Conservation (phyloP, 176 grass and related monocot genomes). For the Oryza glaberrima region DNA sequence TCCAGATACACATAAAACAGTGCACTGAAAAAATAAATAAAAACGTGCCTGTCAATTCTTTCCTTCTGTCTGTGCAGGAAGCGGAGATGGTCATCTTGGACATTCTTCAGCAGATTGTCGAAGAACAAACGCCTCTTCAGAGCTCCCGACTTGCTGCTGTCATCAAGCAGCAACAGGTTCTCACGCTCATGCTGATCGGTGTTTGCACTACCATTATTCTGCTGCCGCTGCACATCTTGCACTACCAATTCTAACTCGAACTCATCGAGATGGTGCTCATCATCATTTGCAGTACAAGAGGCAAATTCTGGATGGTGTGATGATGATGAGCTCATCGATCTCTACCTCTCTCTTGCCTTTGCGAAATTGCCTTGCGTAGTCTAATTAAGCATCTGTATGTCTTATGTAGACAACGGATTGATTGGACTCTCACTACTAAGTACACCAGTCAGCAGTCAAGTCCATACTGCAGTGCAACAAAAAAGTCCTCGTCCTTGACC, state of each 20-base stretch:
- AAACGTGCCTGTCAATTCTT: constrained; percentile 31
- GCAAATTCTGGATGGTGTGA: background rate
- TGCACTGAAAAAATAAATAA: background rate
- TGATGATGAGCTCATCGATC: background rate
- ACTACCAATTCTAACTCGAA: background rate
- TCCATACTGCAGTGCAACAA: too few species aligned
- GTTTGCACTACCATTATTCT: background rate
- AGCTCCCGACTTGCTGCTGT: background rate
- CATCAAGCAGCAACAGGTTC: background rate
- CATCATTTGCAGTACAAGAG: background rate
- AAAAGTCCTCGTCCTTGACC: too few species aligned
- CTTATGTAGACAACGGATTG: too few species aligned
- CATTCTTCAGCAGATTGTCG: constrained; percentile 22
- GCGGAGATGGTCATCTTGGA: constrained; percentile 21
- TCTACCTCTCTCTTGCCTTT: background rate
- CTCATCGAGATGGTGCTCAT: background rate
- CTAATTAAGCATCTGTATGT: too few species aligned
- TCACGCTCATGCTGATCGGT: background rate
- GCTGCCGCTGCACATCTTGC: background rate
- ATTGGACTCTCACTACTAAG: too few species aligned
- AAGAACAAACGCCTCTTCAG: constrained; percentile 4
- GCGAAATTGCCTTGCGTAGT: too few species aligned
- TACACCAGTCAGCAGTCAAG: too few species aligned
- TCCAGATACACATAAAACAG: background rate
- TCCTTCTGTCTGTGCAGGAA: constrained; percentile 38